Conservation (phyloP, 176 grass and related monocot species). For the Musa acuminata region DNA sequence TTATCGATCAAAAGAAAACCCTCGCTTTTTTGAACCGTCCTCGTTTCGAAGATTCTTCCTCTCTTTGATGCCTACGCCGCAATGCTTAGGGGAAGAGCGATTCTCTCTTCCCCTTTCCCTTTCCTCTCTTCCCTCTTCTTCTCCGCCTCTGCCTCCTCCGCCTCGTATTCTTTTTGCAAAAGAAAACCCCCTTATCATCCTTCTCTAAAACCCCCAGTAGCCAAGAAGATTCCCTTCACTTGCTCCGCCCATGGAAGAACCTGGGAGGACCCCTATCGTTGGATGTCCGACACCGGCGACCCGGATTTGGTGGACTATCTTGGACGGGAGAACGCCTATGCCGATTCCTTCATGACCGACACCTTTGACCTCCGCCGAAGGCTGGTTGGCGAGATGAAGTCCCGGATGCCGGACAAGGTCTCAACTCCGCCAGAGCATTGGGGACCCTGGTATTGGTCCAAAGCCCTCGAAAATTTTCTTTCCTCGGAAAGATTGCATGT, state of each 20-base stretch:
- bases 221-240: slow-evolving; percentile 73
- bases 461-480: not conserved
- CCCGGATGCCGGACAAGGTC: slow-evolving; percentile 41
- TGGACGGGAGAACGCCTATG: slow-evolving; percentile 54
- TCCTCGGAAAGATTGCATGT: not conserved
- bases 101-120: not conserved
- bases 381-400: slow-evolving; percentile 64
- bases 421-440: slow-evolving; percentile 59
- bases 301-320: slow-evolving; percentile 50
- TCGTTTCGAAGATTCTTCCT: not conserved
- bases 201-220: slow-evolving; percentile 24
- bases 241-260: slow-evolving; percentile 53
- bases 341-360: slow-evolving; percentile 57
- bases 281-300: slow-evolving; percentile 79
- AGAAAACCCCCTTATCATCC: slow-evolving; percentile 3
- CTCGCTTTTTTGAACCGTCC: no score
- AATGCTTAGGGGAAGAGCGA: not conserved
- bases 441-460: slow-evolving; percentile 58
- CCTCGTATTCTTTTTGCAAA: slow-evolving; percentile 23
- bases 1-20: no score
- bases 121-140: not conserved
- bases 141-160: slow-evolving; percentile 13
- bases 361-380: slow-evolving; percentile 35
- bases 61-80: not conserved
- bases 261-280: slow-evolving; percentile 82